phyloP scores from a whole-genome alignment of 164 flowering plant species.

The Annona cherimola region DNA sequence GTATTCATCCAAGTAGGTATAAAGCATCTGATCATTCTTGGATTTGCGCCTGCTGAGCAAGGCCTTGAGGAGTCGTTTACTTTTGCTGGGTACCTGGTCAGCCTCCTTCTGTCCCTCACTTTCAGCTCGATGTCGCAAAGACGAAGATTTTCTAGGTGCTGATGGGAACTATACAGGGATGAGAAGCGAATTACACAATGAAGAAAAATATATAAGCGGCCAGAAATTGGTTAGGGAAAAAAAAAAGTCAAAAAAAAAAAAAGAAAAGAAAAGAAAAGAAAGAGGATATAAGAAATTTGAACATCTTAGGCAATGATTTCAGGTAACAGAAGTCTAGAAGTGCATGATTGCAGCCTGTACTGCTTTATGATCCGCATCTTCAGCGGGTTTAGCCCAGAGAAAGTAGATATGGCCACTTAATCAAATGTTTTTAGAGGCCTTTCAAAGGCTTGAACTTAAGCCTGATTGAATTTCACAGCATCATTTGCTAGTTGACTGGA shows the following conservation, averaged over 20 bases:
- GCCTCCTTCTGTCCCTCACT: slow-evolving; percentile 37
- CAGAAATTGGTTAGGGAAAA: background rate
- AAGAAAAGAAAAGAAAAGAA: too few relatives aligned
- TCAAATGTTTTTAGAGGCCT: too few relatives aligned
- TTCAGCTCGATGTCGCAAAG: slow-evolving; percentile 48
- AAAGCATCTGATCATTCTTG: slow-evolving; percentile 59
- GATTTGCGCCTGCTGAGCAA: slow-evolving; percentile 71
- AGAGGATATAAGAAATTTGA: too few relatives aligned
- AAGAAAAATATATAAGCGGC: background rate
- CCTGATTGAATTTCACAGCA: too few relatives aligned
- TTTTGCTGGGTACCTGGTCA: slow-evolving; percentile 57
- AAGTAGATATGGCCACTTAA: background rate
- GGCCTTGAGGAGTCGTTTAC: slow-evolving; percentile 68
- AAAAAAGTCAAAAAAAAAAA: background rate
- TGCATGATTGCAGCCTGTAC: background rate
- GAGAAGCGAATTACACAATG: background rate
- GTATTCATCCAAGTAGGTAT: slow-evolving; percentile 73
- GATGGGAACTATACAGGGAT: slow-evolving; percentile 40
- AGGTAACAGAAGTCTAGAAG: background rate
- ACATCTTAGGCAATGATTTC: background rate
- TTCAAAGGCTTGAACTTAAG: too few relatives aligned
- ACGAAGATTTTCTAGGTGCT: slow-evolving; percentile 63
- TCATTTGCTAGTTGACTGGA: too few relatives aligned
- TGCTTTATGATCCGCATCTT: background rate
- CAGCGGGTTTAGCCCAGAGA: background rate